A percentile compares a stretch with the other conserved stretches of the same genome.
These are phyloP conservation scores for Blastobotrys persicus DNA, from an alignment of 1,139 yeast genomes.

Conservation along the genomic window DNA sequence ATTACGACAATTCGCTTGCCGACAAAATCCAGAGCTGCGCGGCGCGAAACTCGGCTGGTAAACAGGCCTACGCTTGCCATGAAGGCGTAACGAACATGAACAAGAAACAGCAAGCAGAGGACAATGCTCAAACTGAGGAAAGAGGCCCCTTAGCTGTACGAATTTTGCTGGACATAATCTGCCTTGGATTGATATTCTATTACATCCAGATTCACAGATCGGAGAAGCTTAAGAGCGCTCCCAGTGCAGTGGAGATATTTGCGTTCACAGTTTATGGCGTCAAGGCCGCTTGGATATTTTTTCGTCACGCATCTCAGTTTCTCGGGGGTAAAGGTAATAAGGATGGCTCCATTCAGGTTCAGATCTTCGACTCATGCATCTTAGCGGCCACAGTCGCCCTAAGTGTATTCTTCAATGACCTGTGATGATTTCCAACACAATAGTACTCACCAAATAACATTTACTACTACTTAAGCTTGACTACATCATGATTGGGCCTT, in stretches of 20 bases:
- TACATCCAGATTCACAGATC: background rate
- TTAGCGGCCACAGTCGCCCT: background rate
- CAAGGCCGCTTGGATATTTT: background rate
- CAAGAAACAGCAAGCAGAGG: too few relatives aligned
- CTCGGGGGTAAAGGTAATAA: background rate
- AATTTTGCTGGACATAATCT: background rate
- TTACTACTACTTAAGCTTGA: background rate
- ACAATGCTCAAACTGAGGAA: too few relatives aligned
- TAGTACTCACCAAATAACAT: background rate
- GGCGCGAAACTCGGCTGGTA: too few relatives aligned
- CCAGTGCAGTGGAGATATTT: background rate
- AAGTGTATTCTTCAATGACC: background rate
- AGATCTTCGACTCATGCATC: background rate
- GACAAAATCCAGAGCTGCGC: too few relatives aligned
- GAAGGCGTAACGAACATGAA: too few relatives aligned
- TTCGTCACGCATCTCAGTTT: background rate
- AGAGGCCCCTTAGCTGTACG: too few relatives aligned
- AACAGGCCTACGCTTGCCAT: too few relatives aligned
- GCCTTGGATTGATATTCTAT: background rate
- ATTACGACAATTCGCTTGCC: too few relatives aligned
- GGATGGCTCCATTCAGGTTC: background rate
- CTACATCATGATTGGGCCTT: constrained; percentile 1
- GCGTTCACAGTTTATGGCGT: background rate
- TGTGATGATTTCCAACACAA: background rate
- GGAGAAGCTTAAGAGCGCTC: background rate